phyloP scores from a whole-genome alignment of 2,329 filamentous ascomycete genomes.

The Calonectria henricotiae region DNA sequence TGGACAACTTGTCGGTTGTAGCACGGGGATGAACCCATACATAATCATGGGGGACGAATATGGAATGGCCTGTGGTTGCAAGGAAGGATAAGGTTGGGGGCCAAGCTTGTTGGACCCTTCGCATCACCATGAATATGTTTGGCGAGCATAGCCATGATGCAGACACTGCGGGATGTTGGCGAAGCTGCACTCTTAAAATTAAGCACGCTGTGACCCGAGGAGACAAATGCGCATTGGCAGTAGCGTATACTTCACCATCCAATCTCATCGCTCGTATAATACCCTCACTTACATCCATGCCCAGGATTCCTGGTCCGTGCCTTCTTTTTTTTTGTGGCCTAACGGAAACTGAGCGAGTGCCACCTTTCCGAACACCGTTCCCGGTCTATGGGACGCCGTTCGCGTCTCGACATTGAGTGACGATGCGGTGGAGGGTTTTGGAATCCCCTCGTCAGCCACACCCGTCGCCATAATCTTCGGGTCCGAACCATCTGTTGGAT shows the following conservation, averaged over 20 bases:
- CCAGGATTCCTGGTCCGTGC: conserved; percentile 7
- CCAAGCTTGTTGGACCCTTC: neutral
- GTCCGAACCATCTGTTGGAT: neutral
- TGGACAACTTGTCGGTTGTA: too few relatives aligned
- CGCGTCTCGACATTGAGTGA: neutral
- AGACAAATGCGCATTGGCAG: neutral
- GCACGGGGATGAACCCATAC: neutral
- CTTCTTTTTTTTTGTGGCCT: neutral
- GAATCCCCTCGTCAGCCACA: conserved; percentile 12
- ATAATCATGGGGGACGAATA: neutral
- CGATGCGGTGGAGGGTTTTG: neutral
- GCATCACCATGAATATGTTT: neutral
- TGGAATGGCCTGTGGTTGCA: neutral
- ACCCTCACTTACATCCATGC: neutral
- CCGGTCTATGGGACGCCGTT: neutral
- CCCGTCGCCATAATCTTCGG: conserved; percentile 25
- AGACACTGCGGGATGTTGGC: neutral
- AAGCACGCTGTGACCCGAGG: neutral
- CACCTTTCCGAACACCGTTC: neutral
- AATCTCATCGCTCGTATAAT: conserved; percentile 32
- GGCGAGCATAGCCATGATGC: neutral
- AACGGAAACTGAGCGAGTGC: too few relatives aligned
- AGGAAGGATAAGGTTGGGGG: neutral
- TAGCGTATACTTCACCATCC: neutral
- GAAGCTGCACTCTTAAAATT: neutral